These are phyloP conservation scores for Fusarium torreyae DNA, from an alignment of 2,329 filamentous ascomycete genomes.

Conservation along the genomic window DNA sequence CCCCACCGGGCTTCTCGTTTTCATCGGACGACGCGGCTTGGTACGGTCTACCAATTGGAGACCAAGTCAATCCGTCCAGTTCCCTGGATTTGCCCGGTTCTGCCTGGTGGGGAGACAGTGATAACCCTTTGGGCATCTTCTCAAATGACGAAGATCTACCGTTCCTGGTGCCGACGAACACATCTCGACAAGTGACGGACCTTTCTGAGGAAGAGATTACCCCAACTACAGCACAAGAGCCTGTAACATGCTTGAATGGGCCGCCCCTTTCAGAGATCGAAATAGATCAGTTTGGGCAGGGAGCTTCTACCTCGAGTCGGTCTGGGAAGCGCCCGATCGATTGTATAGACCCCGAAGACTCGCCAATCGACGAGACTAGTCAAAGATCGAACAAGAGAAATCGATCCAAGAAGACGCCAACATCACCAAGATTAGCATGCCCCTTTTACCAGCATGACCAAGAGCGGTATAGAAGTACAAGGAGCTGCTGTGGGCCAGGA, in stretches of 20 bases:
- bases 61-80: neutral
- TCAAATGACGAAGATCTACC: neutral
- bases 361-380: slow-evolving; percentile 4
- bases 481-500: slow-evolving; percentile 35
- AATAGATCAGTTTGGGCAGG: neutral
- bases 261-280: neutral
- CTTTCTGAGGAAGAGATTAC: slow-evolving; percentile 16
- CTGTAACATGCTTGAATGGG: neutral
- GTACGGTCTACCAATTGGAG: neutral
- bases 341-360: slow-evolving; percentile 11
- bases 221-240: neutral
- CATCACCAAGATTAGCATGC: slow-evolving; percentile 27
- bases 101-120: neutral
- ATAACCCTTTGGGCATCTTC: slow-evolving; percentile 4
- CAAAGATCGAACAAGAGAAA: slow-evolving; percentile 1
- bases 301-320: neutral
- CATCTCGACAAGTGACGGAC: slow-evolving; percentile 11
- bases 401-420: slow-evolving; percentile 2
- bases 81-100: neutral
- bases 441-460: slow-evolving; percentile 41
- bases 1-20: neutral
- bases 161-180: neutral
- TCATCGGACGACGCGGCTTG: neutral
- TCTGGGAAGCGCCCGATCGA: slow-evolving; percentile 15
- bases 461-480: slow-evolving; percentile 12